Base-by-base conservation (phyloP, 306 rosid species). In the Pyrus communis region DNA sequence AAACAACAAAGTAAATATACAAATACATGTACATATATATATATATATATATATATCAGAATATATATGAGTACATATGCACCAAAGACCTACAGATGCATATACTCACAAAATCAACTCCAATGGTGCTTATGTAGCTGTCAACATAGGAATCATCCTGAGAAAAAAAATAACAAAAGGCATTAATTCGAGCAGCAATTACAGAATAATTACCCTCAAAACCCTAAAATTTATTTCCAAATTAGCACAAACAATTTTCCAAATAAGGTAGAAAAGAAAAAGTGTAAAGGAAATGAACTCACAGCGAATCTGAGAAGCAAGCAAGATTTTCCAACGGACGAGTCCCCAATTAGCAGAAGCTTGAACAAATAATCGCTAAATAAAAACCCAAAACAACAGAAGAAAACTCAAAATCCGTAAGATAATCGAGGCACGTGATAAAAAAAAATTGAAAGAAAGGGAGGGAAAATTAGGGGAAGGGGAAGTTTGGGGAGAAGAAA, bases 91-190 rank as follows among this genome's bases (percentile, higher is more conserved):
- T n/a, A n/a, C 5, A 46, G 49, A 45, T 22, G 64, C 12, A 57
- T 55, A 17, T 67, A 74, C 89, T 85, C 62, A 95, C 98, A 75
- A 95, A 95, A 88, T 95, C 98, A 74, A 95, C 98, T 69, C 98
- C 98, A 77, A 95, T 92, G 81, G 98, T 95, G 59, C 97, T 95
- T 73, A 95, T 88, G 82, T 92, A 92, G 93, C 93, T 95, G 79
- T 95, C 98, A 14, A 86, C 96, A 69, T 95, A 95, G 4, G 98
- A 95, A 78, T 92, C 97, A 80, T 92, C 98, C 98, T 92, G 89
- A 52, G 59, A 71, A 43, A 30, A 5, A 23, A 33, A 58, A 5
- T 14, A 1, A 1, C 4, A 33, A 43, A 60, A 63, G 21, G 11
- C 52, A 54, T 27, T 18, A 77, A 63, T 33, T 55, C n/a, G 5